Base-by-base conservation (phyloP, 108 stramenopile species). In the Cylindrotheca fusiformis region DNA sequence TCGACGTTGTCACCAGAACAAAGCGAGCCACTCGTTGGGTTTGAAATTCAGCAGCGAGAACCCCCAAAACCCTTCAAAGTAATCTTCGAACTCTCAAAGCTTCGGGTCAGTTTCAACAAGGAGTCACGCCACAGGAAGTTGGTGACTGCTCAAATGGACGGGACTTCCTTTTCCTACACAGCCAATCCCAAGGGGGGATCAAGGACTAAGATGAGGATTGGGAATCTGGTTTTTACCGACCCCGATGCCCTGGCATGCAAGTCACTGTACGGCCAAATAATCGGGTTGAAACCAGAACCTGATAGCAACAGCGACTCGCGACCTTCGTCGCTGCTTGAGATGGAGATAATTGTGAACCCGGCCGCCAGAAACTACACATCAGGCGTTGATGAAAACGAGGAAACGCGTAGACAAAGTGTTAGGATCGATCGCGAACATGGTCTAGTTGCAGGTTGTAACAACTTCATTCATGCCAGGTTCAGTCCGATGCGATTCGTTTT, bases 401-500 rank as follows among this genome's bases (percentile, higher is more conserved):
- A 65, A 33, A 62, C 52, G 4, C 48, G 29, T 1, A 51, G 18
- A 1, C 20, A 25, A 22, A 51, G 54, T 23, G 72, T 81, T 21
- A 53, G 60, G n/a, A 71, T 74, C 23, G 64, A 75, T 28, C 51
- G 48, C 25, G 75, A 79, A 27, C 18, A 30, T n/a, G 78, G 75
- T 6, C 22, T 23, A 2, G 60, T 83, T 28, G 51, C 27, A 5
- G 81, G 83, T 17, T 84, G 69, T 55, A 80, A 91, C 52, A 49
- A 51, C 47, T 55, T 47, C 41, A 49, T 92, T 24, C 52, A 51
- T 32, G 67, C 84, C 2, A 49, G 64, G 5, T 76, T 92, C 46
- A 79, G 77, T 32, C 79, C 81, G 17, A 88, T 88, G 85, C 68
- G 77, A 48, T 86, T 92, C 72, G 91, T 92, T 0, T 83, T 77